Percentiles rank a stretch among this genome's conserved stretches.
These are phyloP conservation scores for Darksidea phi DNA, from an alignment of 495 filamentous ascomycete genomes.

Conservation along the genomic window DNA sequence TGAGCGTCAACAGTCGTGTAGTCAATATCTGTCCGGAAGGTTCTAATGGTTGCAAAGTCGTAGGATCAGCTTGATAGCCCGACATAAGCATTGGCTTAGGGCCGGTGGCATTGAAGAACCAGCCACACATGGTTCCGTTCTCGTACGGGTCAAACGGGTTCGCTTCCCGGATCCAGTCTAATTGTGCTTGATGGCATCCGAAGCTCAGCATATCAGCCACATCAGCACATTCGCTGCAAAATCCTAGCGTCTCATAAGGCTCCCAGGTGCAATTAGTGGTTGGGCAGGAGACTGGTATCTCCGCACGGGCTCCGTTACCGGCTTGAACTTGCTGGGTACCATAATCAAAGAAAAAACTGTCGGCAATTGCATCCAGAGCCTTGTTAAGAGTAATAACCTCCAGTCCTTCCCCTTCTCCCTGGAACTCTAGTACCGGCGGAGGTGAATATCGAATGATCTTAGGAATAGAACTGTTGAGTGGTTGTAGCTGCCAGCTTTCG, in stretches of 20 bases:
- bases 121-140: not conserved
- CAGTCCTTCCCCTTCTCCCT: no score
- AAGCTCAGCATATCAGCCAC: not conserved
- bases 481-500: slow-evolving; percentile 9
- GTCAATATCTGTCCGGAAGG: slow-evolving; percentile 7
- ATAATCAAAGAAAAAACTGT: not conserved
- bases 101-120: not conserved
- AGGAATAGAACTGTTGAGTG: slow-evolving; percentile 13
- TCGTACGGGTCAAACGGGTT: not conserved
- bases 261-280: slow-evolving; percentile 16
- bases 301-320: not conserved
- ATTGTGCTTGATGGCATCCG: not conserved
- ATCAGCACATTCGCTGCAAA: slow-evolving; percentile 9
- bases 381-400: not conserved
- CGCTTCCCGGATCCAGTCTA: not conserved
- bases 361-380: not conserved
- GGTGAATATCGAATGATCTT: slow-evolving; percentile 2
- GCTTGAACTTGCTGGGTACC: not conserved
- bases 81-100: not conserved
- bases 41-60: no score
- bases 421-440: no score
- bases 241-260: slow-evolving; percentile 2
- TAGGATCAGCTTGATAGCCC: not conserved
- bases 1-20: slow-evolving; percentile 16
- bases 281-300: slow-evolving; percentile 3